Evolutionary conservation across 2,329 filamentous ascomycete genomes (phyloP).

Genomic region (Colletotrichum paranaense): DNA sequence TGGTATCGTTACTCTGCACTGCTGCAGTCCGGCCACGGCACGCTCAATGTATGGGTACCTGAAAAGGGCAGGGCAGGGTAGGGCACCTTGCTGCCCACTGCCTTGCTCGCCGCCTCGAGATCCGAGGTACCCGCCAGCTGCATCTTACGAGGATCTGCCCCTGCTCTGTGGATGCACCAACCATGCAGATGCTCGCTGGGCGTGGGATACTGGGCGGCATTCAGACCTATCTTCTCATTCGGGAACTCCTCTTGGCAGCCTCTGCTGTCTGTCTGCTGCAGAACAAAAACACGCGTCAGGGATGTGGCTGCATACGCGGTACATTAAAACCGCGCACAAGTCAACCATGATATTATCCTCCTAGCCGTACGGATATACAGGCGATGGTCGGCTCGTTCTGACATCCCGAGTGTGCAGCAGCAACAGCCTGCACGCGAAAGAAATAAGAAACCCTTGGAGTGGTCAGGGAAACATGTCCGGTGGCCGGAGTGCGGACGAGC

Average conservation of each 20-base stretch:
- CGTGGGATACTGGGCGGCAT: conserved; percentile 31
- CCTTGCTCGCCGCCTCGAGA: conserved; percentile 25
- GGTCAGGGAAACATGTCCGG: neutral
- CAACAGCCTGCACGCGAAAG: conserved; percentile 1
- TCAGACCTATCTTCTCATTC: conserved; percentile 23
- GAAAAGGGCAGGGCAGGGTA: conserved; percentile 11
- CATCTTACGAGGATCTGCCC: conserved; percentile 26
- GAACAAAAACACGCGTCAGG: conserved; percentile 23
- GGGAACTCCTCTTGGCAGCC: conserved; percentile 26
- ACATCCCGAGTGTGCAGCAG: neutral
- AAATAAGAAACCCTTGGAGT: neutral
- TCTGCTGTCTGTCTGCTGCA: conserved; percentile 32
- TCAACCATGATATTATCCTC: neutral
- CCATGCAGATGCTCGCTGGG: conserved; percentile 15
- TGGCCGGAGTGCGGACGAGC: conserved; percentile 20
- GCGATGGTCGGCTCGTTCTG: conserved; percentile 23
- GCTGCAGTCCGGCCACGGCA: conserved; percentile 4
- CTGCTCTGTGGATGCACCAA: conserved; percentile 24
- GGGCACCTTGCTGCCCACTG: conserved; percentile 24
- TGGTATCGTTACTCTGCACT: conserved; percentile 4
- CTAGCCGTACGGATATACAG: neutral
- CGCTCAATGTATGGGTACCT: conserved; percentile 22
- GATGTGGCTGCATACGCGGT: conserved; percentile 18
- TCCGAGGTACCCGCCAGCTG: conserved; percentile 35
- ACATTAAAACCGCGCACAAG: conserved; percentile 27